Percentiles rank a stretch among this genome's conserved stretches.
Evolutionary conservation across 371 early-diverging fungal genomes (phyloP).

Genomic region (Zopfochytrium polystomum): DNA sequence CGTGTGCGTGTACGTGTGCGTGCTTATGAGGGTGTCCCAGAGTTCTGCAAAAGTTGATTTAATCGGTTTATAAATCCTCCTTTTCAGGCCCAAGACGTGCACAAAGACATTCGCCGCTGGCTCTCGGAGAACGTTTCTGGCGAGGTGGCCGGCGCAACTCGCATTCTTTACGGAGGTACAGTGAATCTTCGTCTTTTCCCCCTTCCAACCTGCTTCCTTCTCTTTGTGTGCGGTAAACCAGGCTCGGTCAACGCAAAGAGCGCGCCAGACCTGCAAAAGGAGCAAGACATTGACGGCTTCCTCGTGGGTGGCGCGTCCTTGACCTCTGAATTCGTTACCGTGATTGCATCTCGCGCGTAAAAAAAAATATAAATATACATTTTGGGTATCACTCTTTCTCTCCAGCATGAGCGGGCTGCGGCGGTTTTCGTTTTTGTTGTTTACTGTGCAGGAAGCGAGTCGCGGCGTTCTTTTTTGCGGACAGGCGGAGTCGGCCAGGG

Average conservation of each 20-base stretch:
- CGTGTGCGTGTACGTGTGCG: no score
- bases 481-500: no score
- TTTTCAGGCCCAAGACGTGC: constrained; percentile 96
- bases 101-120: constrained; percentile 85
- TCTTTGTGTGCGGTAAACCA: constrained; percentile 2
- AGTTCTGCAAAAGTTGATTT: no score
- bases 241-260: constrained; percentile 87
- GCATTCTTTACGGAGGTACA: constrained; percentile 96
- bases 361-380: no score
- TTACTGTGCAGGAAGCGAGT: no score
- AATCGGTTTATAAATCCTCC: no score
- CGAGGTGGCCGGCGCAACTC: constrained; percentile 78
- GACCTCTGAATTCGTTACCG: constrained; percentile 55
- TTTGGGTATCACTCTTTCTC: no score
- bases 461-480: no score
- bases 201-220: neutral
- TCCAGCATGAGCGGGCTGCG: no score
- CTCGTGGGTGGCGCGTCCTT: constrained; percentile 98
- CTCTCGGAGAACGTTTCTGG: constrained; percentile 75
- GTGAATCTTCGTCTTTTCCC: neutral
- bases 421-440: no score
- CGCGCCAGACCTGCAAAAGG: constrained; percentile 55
- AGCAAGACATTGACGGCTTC: constrained; percentile 97
- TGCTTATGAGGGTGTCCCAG: no score
- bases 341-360: constrained; percentile 25